Conservation (phyloP, 805 yeast species). For the Scheffersomyces coipomensis region DNA sequence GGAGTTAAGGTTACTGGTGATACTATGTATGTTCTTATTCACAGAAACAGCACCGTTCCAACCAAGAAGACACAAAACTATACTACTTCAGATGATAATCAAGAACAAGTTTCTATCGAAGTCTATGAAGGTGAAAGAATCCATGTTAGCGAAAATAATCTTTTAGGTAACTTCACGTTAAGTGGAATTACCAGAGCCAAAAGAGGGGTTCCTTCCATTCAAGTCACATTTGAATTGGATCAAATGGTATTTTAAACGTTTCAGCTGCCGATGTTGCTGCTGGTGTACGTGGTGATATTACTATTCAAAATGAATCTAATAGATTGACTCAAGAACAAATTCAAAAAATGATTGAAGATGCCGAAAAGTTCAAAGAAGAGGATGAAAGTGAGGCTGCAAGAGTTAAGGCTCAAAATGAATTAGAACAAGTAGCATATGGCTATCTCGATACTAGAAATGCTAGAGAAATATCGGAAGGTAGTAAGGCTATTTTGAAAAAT, state of each 20-base stretch:
- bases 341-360: slow-evolving; percentile 97
- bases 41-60: slow-evolving; percentile 94
- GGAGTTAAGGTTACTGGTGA: slow-evolving; percentile 98
- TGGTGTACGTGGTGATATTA: slow-evolving; percentile 87
- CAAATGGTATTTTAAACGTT: slow-evolving; percentile 84
- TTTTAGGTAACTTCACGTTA: slow-evolving; percentile 82
- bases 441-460: too few species aligned
- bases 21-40: slow-evolving; percentile 92
- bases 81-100: slow-evolving; percentile 95
- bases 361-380: slow-evolving; percentile 91
- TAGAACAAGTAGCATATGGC: too few species aligned
- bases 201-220: slow-evolving; percentile 89
- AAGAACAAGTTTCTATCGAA: slow-evolving; percentile 91
- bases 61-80: slow-evolving; percentile 93
- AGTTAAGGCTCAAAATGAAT: slow-evolving; percentile 46
- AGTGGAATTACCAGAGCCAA: slow-evolving; percentile 89
- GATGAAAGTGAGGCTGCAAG: slow-evolving; percentile 80
- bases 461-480: too few species aligned
- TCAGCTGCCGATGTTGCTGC: slow-evolving; percentile 91
- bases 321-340: slow-evolving; percentile 91
- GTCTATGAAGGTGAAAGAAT: slow-evolving; percentile 97
- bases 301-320: slow-evolving; percentile 92
- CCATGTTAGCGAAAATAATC: slow-evolving; percentile 88
- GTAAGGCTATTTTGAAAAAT: too few species aligned
- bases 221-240: slow-evolving; percentile 87